Base-by-base conservation (phyloP, 75 land plant species). In the Selaginella moellendorffii region DNA sequence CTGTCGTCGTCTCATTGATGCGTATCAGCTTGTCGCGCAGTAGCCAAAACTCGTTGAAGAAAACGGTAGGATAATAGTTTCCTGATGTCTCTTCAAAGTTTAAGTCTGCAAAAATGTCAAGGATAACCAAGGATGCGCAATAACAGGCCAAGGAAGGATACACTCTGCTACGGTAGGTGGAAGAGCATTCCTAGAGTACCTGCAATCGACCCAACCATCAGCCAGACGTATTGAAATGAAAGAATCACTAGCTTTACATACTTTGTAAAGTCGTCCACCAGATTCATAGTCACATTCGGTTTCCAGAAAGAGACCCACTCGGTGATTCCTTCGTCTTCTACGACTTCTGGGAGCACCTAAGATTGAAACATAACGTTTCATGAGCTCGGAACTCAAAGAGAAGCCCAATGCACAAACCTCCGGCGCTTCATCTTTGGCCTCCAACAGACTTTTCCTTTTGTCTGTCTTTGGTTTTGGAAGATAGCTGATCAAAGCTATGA, bases 11-110 rank as follows among this genome's bases (percentile, higher is more conserved):
- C 25, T 83, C 90, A 71, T 93, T 93, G 22, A 93, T 64, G 21
- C 54, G 72, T 52, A 89, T 80, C 53, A 88, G 72, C 70, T 93
- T 93, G 74, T 93, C 98, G 68, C 80, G 83, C 68, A 93, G 72
- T 29, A 93, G 62, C 98, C 98, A 93, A 67, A 93, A 93, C 74
- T 93, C 98, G 63, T 93, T 93, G 79, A 85, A 83, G 74, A 62
- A 93, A 17, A 93, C 54, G 31, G 85, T 83, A 1, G 98, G 98
- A 54, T 74, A 93, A 65, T 93, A 93, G 72, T 83, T 85, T 31
- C 80, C 76, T 2, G 83, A 70, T 20, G 1, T 75, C 0, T 75
- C 81, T 62, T 88, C 90, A 70, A 80, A 54, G 58, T 71, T 71
- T 66, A 93, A 63, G 69, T 80, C 98, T 93, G 71, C 5, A 65